These are phyloP conservation scores for Fusarium anthophilum DNA, from an alignment of 2,329 filamentous ascomycete genomes.

Conservation along the genomic window DNA sequence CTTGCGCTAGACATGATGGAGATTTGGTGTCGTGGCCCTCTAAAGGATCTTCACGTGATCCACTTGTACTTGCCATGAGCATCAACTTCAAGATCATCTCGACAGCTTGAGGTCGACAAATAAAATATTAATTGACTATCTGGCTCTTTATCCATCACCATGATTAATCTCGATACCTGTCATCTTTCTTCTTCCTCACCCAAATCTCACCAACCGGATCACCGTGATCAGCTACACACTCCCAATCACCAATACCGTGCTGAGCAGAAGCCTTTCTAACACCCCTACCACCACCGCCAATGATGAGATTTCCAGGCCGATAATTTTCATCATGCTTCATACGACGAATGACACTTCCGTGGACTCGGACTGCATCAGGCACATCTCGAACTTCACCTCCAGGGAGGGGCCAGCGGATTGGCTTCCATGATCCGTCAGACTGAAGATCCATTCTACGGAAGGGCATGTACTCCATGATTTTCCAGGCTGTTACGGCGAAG, in stretches of 20 bases:
- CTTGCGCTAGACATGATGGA: background rate
- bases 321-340: conserved; percentile 73
- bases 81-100: background rate
- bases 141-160: background rate
- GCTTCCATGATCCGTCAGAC: conserved; percentile 77
- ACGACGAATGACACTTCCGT: conserved; percentile 77
- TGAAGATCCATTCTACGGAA: conserved; percentile 84
- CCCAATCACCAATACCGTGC: conserved; percentile 78
- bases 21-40: conserved; percentile 33
- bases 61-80: background rate
- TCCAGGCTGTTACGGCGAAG: conserved; percentile 73
- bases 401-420: conserved; percentile 82
- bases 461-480: conserved; percentile 82
- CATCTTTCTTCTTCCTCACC: conserved; percentile 53
- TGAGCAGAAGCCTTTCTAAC: conserved; percentile 67
- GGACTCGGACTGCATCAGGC: conserved; percentile 73
- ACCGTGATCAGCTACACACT: conserved; percentile 69
- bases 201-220: conserved; percentile 76
- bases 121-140: conserved; percentile 10
- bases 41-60: conserved; percentile 28
- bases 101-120: background rate
- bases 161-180: conserved; percentile 23
- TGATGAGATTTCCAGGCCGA: conserved; percentile 80
- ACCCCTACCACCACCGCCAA: conserved; percentile 81
- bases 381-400: conserved; percentile 82